These are phyloP conservation scores for Urochloa ruziziensis DNA, from an alignment of 176 grass and related monocot genomes.

Conservation along the genomic window DNA sequence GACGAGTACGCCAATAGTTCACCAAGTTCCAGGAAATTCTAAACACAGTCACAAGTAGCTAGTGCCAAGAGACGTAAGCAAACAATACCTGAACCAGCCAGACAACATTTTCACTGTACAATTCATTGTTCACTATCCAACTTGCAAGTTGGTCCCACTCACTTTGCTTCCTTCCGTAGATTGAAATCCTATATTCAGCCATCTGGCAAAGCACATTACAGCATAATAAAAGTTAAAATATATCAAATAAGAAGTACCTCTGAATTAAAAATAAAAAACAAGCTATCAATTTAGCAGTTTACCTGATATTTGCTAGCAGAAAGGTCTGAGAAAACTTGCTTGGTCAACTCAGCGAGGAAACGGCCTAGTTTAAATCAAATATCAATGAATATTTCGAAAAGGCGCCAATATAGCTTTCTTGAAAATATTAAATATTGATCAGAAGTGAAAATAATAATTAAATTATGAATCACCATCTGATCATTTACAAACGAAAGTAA, in stretches of 20 bases:
- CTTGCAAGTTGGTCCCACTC: slow-evolving; percentile 98
- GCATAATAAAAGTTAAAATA: slow-evolving; percentile 29
- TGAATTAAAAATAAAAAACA: slow-evolving; percentile 11
- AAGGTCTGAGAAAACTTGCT: slow-evolving; percentile 95
- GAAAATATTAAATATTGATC: neutral
- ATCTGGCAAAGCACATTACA: slow-evolving; percentile 61
- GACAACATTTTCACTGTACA: slow-evolving; percentile 91
- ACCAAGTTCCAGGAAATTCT: slow-evolving; percentile 3
- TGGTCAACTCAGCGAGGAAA: slow-evolving; percentile 92
- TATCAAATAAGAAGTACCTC: slow-evolving; percentile 17
- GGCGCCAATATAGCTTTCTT: neutral
- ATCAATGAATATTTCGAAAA: slow-evolving; percentile 26
- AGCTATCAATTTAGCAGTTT: slow-evolving; percentile 9
- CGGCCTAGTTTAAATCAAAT: slow-evolving; percentile 61
- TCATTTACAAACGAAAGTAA: slow-evolving; percentile 20
- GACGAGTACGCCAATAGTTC: slow-evolving; percentile 19
- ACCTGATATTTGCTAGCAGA: slow-evolving; percentile 98
- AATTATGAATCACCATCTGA: neutral
- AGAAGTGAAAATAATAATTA: slow-evolving; percentile 1
- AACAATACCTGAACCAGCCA: slow-evolving; percentile 92
- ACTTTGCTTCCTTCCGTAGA: slow-evolving; percentile 99
- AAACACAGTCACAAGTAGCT: neutral
- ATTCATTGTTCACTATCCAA: slow-evolving; percentile 99
- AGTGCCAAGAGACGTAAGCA: neutral
- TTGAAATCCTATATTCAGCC: slow-evolving; percentile 99